A percentile compares a stretch with the other conserved stretches of the same genome.
Conservation (phyloP, 805 yeast species). For the Pichia sporocuriosa region DNA sequence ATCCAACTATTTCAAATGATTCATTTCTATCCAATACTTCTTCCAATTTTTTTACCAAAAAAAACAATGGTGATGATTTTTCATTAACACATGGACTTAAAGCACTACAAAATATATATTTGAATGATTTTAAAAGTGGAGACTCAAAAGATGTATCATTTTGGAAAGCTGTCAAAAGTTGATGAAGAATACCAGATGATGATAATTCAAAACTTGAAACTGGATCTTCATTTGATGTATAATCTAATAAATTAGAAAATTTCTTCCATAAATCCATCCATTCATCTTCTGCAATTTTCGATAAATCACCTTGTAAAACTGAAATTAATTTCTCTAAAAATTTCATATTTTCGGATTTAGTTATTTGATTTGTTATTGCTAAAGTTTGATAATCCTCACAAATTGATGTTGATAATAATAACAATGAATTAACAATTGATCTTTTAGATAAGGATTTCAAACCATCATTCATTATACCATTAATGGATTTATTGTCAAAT, state of each 20-base stretch:
- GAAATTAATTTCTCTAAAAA: constrained; percentile 24
- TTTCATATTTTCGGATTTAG: constrained; percentile 25
- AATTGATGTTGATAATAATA: constrained; percentile 4
- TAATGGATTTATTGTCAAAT: not conserved
- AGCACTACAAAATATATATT: constrained; percentile 32
- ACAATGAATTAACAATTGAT: constrained; percentile 4
- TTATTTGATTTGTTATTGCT: constrained; percentile 17
- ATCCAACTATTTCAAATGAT: constrained; percentile 54
- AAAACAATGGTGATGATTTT: constrained; percentile 31
- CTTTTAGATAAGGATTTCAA: constrained; percentile 9
- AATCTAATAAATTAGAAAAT: constrained; percentile 21
- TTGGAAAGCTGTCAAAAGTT: constrained; percentile 33
- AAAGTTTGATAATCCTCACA: constrained; percentile 19
- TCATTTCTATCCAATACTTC: constrained; percentile 71
- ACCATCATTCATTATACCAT: constrained; percentile 12
- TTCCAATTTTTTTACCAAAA: constrained; percentile 55
- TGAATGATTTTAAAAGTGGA: constrained; percentile 38
- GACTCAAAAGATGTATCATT: constrained; percentile 24
- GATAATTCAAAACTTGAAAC: constrained; percentile 73
- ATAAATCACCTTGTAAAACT: constrained; percentile 18
- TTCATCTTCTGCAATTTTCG: constrained; percentile 24
- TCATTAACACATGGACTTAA: constrained; percentile 28
- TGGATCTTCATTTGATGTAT: constrained; percentile 3
- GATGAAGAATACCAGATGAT: constrained; percentile 55
- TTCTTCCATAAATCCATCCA: constrained; percentile 34